These are phyloP conservation scores for Annulohypoxylon truncatum DNA, from an alignment of 2,329 filamentous ascomycete species.

Conservation along the genomic window DNA sequence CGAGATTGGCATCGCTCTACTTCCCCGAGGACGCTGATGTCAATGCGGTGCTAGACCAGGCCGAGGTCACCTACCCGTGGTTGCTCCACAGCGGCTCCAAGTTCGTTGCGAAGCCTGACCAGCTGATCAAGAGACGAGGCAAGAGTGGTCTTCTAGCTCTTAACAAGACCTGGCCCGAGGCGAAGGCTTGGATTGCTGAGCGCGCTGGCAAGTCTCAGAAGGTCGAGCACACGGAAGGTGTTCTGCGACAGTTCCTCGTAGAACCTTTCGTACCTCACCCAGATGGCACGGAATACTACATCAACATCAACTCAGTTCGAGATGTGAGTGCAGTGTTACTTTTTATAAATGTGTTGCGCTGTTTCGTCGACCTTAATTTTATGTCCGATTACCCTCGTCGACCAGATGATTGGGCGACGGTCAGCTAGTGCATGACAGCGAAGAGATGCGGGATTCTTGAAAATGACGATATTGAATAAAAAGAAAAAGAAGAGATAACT, in stretches of 20 bases:
- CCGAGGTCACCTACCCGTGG: conserved; percentile 97
- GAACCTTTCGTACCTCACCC: conserved; percentile 98
- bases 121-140: conserved; percentile 99
- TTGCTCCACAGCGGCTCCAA: conserved; percentile 83
- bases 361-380: conserved; percentile 31
- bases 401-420: conserved; percentile 12
- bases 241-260: conserved; percentile 94
- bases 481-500: neutral
- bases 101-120: conserved; percentile 99
- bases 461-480: conserved; percentile 11
- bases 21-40: conserved; percentile 91
- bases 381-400: conserved; percentile 26
- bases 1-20: conserved; percentile 90
- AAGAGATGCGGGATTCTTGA: neutral
- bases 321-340: conserved; percentile 77
- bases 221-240: conserved; percentile 91
- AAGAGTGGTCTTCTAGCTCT: conserved; percentile 97
- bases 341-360: conserved; percentile 23
- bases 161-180: conserved; percentile 97
- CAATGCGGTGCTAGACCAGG: conserved; percentile 88
- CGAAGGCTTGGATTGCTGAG: conserved; percentile 91
- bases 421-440: conserved; percentile 20
- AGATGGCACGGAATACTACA: conserved; percentile 97
- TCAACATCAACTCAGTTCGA: conserved; percentile 99
- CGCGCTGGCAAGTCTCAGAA: conserved; percentile 91